phyloP scores from a whole-genome alignment of 2,329 filamentous ascomycete species.

The Chalaropsis ovoidea region DNA sequence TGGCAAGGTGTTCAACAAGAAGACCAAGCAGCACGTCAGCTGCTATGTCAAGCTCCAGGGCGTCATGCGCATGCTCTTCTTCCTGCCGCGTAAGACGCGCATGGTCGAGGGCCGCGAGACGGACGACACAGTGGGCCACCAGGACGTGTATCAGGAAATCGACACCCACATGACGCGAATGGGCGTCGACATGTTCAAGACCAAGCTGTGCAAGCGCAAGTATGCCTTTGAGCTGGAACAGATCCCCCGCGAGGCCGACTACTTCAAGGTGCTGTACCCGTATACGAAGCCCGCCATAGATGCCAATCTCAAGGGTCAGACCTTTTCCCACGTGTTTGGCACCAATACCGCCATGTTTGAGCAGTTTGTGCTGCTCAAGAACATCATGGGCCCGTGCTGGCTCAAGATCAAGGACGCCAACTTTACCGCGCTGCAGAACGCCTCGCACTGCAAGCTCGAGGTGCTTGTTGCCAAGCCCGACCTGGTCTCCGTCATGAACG shows the following conservation, averaged over 20 bases:
- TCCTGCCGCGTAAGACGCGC: constrained; percentile 65
- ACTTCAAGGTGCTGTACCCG: constrained; percentile 91
- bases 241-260: constrained; percentile 80
- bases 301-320: constrained; percentile 65
- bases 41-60: constrained; percentile 96
- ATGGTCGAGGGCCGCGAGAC: constrained; percentile 54
- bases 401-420: constrained; percentile 79
- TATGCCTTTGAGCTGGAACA: constrained; percentile 89
- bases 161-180: constrained; percentile 79
- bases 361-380: constrained; percentile 97
- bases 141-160: constrained; percentile 82
- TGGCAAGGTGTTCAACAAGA: constrained; percentile 89
- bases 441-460: constrained; percentile 95
- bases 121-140: constrained; percentile 70
- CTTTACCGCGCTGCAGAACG: constrained; percentile 75
- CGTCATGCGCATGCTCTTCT: constrained; percentile 82
- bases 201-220: constrained; percentile 79
- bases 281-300: constrained; percentile 62
- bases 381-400: constrained; percentile 98
- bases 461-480: constrained; percentile 70
- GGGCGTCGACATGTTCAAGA: constrained; percentile 81
- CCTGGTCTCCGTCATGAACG: constrained; percentile 59
- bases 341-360: constrained; percentile 90
- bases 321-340: constrained; percentile 89
- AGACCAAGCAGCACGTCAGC: constrained; percentile 67